phyloP scores from a whole-genome alignment of 495 filamentous ascomycete genomes.

The Talaromyces liani region DNA sequence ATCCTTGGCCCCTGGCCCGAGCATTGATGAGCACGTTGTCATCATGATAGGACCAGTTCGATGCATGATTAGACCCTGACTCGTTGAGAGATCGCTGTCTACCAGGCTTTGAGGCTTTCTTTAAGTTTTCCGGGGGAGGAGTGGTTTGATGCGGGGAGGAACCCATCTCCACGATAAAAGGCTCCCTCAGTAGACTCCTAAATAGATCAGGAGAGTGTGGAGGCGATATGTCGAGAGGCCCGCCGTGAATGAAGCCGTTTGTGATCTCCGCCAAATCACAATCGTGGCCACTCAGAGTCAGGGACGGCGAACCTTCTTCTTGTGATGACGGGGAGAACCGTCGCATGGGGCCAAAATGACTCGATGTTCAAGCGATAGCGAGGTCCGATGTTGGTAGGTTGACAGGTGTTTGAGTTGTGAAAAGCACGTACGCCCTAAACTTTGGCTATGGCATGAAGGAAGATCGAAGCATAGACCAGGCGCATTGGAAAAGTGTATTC shows the following conservation, averaged over 20 bases:
- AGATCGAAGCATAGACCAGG: not conserved
- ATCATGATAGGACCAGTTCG: conserved; percentile 55
- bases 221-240: conserved; percentile 7
- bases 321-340: not conserved
- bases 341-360: conserved; percentile 8
- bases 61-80: not conserved
- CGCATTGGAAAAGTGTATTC: not conserved
- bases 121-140: not conserved
- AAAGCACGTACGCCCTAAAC: not conserved
- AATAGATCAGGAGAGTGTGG: not conserved
- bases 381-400: not conserved
- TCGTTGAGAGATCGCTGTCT: not conserved
- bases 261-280: conserved; percentile 11
- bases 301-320: conserved; percentile 6
- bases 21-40: conserved; percentile 56
- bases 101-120: not conserved
- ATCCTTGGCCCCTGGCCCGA: conserved; percentile 59
- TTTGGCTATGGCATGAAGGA: not conserved
- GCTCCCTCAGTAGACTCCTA: not conserved
- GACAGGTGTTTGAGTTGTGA: not conserved
- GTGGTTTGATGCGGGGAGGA: not conserved
- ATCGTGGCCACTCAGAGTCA: conserved; percentile 7
- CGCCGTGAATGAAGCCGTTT: conserved; percentile 7
- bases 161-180: not conserved
- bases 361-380: not conserved